Conservation (phyloP, 2,329 filamentous ascomycete species). For the Blumeria hordei region DNA sequence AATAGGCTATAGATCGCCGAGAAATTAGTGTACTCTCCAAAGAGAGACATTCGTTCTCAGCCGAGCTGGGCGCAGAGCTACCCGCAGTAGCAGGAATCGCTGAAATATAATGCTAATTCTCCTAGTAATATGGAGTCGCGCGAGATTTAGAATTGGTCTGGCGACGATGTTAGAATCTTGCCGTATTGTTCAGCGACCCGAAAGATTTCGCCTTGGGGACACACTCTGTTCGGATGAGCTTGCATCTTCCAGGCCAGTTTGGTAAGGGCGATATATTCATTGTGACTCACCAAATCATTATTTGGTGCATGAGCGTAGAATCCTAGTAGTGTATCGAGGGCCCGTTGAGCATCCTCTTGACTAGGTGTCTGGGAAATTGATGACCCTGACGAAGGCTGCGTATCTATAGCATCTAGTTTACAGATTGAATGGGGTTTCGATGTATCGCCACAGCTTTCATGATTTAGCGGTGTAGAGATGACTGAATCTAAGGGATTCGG, state of each 20-base stretch:
- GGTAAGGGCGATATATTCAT: slow-evolving; percentile 53
- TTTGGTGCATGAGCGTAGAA: slow-evolving; percentile 47
- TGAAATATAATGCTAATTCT: no score
- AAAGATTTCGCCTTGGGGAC: slow-evolving; percentile 17
- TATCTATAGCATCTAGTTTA: slow-evolving; percentile 10
- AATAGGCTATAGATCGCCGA: no score
- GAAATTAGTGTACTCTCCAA: no score
- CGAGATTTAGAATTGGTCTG: slow-evolving; percentile 12
- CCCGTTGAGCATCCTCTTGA: slow-evolving; percentile 64
- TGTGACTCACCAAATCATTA: slow-evolving; percentile 44
- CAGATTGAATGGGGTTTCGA: slow-evolving; percentile 9
- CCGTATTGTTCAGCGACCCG: slow-evolving; percentile 15
- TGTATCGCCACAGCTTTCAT: slow-evolving; percentile 26
- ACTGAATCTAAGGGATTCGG: slow-evolving; percentile 15
- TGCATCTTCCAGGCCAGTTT: slow-evolving; percentile 72
- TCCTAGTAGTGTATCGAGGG: slow-evolving; percentile 55
- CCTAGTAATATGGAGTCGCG: slow-evolving; percentile 5
- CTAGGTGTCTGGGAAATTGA: slow-evolving; percentile 40
- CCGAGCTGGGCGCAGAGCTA: no score
- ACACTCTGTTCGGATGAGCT: slow-evolving; percentile 23
- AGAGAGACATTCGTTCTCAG: no score
- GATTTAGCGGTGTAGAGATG: slow-evolving; percentile 23
- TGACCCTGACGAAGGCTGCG: slow-evolving; percentile 24
- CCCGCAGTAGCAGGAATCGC: no score
- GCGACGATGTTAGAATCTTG: slow-evolving; percentile 11